phyloP scores from a whole-genome alignment of 1,139 yeast species.

The Kluyveromyces sp. region DNA sequence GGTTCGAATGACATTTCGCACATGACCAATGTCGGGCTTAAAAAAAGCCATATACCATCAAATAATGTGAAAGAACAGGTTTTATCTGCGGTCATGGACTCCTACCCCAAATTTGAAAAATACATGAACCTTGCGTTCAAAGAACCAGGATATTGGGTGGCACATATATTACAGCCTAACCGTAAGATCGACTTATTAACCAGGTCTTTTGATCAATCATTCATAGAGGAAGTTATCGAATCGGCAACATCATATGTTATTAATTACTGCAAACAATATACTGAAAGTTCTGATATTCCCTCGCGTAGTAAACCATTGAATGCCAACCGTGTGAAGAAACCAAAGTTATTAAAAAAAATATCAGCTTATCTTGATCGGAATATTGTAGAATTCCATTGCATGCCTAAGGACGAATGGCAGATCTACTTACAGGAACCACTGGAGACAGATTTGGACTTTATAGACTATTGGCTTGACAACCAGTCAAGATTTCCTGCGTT shows the following conservation, averaged over 20 bases:
- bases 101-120: constrained; percentile 9
- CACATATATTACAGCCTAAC: constrained; percentile 12
- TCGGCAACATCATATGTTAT: constrained; percentile 2
- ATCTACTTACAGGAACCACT: constrained; percentile 10
- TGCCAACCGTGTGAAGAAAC: neutral
- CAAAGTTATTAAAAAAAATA: neutral
- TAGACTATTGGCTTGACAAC: constrained; percentile 11
- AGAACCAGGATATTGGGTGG: constrained; percentile 12
- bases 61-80: constrained; percentile 3
- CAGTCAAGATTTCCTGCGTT: constrained; percentile 9
- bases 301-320: neutral
- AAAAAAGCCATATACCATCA: constrained; percentile 7
- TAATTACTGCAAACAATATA: constrained; percentile 1
- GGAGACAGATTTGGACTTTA: constrained; percentile 5
- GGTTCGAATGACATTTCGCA: constrained; percentile 9
- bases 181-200: constrained; percentile 9
- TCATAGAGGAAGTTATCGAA: constrained; percentile 6
- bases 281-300: neutral
- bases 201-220: constrained; percentile 5
- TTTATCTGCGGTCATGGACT: constrained; percentile 6
- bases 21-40: constrained; percentile 7
- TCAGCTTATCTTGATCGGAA: neutral
- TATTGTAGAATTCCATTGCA: neutral
- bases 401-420: constrained; percentile 10
- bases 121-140: constrained; percentile 7